Base-by-base conservation (phyloP, 495 filamentous ascomycete genomes). In the Articulospora tetracladia region DNA sequence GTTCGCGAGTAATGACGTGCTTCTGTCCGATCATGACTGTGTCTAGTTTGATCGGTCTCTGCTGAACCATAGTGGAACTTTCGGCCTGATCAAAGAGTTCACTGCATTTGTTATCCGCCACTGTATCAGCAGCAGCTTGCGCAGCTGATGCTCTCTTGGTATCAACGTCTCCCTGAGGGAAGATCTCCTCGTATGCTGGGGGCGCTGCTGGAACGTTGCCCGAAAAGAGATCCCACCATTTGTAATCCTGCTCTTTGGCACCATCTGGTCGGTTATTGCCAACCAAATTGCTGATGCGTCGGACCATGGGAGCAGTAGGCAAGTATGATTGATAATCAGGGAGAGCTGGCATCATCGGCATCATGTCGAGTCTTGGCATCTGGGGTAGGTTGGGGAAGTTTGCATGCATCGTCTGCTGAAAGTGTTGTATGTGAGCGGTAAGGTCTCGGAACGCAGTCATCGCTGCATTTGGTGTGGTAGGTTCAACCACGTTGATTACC, bases 101-200 rank as follows among this genome's bases (percentile, higher is more conserved):
- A 26, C 83, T 81, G 65, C 86, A 90, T 66, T 90, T 88, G 51
- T 79, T 74, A 67, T 93, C 88, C 19, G 87, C 73, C 34, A 83
- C 79, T 8, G 81, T 78, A 47, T 92, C 89, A 2, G 82, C 80
- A 7, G 85, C 79, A 11, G 89, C 88, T 47, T 78, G 76, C 2
- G 84, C 69, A 24, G 83, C 77, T 17, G 84, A 80, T 11, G 78
- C 67, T 70, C 86, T 86, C 74, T 92, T 91, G 19, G 76, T 75
- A 39, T 84, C 80, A 6, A 74, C 63, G 47, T 76, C 76, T 15
- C 77, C 74, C 32, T 73, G 50, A 6, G 91, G 91, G 68, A 84
- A 96, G 26, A 95, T 80, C 22, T 92, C 91, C 54, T 92, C 84
- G 60, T 96, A 96, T 3, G 91, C 83, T 30, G 91, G 91, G 6